These are phyloP conservation scores for Spathaspora girioi DNA, from an alignment of 805 yeast species.

Conservation along the genomic window DNA sequence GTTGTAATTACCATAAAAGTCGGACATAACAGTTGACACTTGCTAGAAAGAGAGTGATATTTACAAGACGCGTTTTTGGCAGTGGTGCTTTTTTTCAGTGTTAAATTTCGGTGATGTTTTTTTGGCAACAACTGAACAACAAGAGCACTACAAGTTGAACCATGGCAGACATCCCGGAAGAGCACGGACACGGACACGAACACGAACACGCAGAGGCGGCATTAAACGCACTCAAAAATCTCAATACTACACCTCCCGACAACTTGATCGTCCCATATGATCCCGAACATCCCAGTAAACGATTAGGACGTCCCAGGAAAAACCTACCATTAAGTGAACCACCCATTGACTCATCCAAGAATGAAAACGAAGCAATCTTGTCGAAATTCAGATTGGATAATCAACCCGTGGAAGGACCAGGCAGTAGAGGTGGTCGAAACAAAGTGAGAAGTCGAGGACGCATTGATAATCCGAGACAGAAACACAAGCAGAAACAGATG, in stretches of 20 bases:
- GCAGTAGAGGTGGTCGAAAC: constrained; percentile 35
- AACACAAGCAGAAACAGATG: neutral
- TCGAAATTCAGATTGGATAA: constrained; percentile 33
- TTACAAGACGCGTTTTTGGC: neutral
- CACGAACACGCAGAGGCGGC: neutral
- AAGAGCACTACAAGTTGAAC: neutral
- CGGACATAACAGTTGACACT: constrained; percentile 10
- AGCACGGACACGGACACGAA: too few relatives aligned
- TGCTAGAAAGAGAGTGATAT: neutral
- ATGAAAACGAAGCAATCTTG: constrained; percentile 25
- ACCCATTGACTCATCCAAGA: constrained; percentile 18
- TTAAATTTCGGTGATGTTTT: neutral
- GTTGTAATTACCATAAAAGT: constrained; percentile 14
- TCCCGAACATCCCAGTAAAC: constrained; percentile 26
- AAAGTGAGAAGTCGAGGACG: constrained; percentile 14
- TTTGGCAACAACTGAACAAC: neutral
- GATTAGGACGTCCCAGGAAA: constrained; percentile 36
- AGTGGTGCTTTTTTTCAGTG: neutral
- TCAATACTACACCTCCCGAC: neutral
- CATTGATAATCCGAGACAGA: neutral
- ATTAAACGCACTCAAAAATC: neutral
- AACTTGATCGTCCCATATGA: constrained; percentile 16
- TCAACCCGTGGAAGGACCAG: constrained; percentile 35
- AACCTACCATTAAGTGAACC: constrained; percentile 17
- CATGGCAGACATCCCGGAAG: too few relatives aligned